Evolutionary conservation across 2,329 filamentous ascomycete species (phyloP), one percentile per base, ranked within the genome.

Genomic region (Tolypocladium endophyticum): DNA sequence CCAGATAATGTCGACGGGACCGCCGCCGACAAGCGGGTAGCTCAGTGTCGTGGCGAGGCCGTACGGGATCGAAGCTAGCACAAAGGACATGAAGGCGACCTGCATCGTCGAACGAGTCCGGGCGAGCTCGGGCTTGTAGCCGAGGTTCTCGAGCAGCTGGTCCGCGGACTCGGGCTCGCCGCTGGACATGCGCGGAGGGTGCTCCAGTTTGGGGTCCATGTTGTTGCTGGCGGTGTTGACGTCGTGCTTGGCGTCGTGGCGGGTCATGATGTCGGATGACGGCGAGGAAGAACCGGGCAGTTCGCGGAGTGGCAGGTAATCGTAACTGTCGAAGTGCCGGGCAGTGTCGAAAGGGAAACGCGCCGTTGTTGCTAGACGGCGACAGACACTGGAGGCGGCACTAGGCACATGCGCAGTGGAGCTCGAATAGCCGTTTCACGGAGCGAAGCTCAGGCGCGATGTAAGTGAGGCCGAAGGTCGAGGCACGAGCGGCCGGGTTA

Each of bases 11-110:
- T 84, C 82, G 61, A 84, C 82, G 9, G 87, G 84, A 2, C 87
- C 87, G 61, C 87, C 87, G 63, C 83, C 84, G 60, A 82, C 76
- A 50, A 89, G 72, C 4, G 87, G 87, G 69, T 88, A 89, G 71
- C 79, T 80, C 64, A 90, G 72, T 9, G 86, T 90, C 1, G 87
- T 90, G 53, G 86, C 81, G 45, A 90, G 78, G 67, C 87, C 87
- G 72, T 89, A 90, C 12, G 87, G 87, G 62, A 90, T 88, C 3
- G 87, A 87, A 55, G 87, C 87, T 58, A 90, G 81, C 65, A 90
- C 87, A 68, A 90, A 90, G 62, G 85, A 87, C 86, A 88, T 89
- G 79, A 88, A 88, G 65, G 85, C 85, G 58, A 88, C 86, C 72
- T 88, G 85, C 64, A 84, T 77, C 2, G 86, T 88, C 53, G 86